Base-by-base conservation (phyloP, 148 eudicot species). In the Silene uniflora region DNA sequence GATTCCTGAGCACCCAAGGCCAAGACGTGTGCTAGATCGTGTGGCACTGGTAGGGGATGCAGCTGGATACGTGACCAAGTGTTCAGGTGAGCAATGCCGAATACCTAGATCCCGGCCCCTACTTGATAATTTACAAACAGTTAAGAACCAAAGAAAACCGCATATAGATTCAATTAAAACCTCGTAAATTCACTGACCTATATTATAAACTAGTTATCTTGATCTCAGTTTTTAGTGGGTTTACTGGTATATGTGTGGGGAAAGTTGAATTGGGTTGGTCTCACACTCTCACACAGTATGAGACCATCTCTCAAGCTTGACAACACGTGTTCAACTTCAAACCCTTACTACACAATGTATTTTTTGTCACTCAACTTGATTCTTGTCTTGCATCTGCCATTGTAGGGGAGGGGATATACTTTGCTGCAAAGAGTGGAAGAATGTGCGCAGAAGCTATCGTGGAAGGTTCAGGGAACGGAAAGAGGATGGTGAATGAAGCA, bases 401-500 rank as follows among this genome's bases (percentile, higher is more conserved):
- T 52, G 56, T 13, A 52, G 56, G 56, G 0, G 99, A 95, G 81
- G 99, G 99, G 55, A 95, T 95, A 9, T 95, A 92, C 80, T 92
- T 95, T n/a, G 99, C 99, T 3, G 99, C 99, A 6, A 95, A 95
- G 91, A 95, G 97, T 22, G 97, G 99, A 76, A 64, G 98, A 69
- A 93, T 93, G 98, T 93, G 98, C 39, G 98, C 98, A 3, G 98
- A 93, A 88, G 98, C 98, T 12, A 90, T 93, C 0, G 98, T 93
- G 27, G 95, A 87, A 74, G 98, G 98, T 9, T 91, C 98, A 5
- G 96, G 81, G 74, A 87, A 82, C 14, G 99, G 99, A 81, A 83
- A 86, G 79, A 85, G 97, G 75, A 80, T 92, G 94, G 90, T 93
- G 67, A 81, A 91, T n/a, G 98, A 93, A 73, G 76, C 75, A 6